These are phyloP conservation scores for Epichloe coenophiala DNA, from an alignment of 2,329 filamentous ascomycete species.

Conservation along the genomic window DNA sequence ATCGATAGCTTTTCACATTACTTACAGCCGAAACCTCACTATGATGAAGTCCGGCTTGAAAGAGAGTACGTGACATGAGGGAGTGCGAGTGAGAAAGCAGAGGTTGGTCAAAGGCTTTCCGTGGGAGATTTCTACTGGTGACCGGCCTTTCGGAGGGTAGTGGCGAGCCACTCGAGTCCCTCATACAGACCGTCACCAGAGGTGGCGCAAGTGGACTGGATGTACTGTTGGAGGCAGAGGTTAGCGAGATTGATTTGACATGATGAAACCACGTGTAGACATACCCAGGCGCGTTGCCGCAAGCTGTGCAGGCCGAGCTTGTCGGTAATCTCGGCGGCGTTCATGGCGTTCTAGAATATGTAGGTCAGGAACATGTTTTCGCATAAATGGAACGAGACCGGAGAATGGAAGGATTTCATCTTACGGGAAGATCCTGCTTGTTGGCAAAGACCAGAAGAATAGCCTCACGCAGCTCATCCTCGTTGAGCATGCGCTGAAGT, in stretches of 20 bases:
- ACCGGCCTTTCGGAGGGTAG: conserved; percentile 65
- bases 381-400: background rate
- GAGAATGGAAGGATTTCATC: conserved; percentile 23
- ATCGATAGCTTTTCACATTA: conserved; percentile 42
- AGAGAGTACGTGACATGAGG: conserved; percentile 26
- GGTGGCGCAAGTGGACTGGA: conserved; percentile 98
- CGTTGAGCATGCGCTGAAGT: conserved; percentile 95
- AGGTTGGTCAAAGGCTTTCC: conserved; percentile 20
- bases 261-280: conserved; percentile 22
- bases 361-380: conserved; percentile 5
- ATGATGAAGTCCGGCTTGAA: conserved; percentile 25
- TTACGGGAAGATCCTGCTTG: conserved; percentile 97
- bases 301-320: conserved; percentile 99
- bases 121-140: conserved; percentile 41
- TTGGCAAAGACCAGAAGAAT: conserved; percentile 97
- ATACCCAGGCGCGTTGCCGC: conserved; percentile 97
- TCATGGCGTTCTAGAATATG: conserved; percentile 79
- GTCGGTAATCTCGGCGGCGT: conserved; percentile 98
- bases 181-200: conserved; percentile 99
- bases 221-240: conserved; percentile 53
- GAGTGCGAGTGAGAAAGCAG: conserved; percentile 22
- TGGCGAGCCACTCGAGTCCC: conserved; percentile 88
- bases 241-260: conserved; percentile 3
- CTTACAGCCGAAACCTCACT: conserved; percentile 44
- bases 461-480: conserved; percentile 95